Percentiles rank a stretch among this genome's conserved stretches.
These are phyloP conservation scores for Ustilaginoidea virens DNA, from an alignment of 2,329 filamentous ascomycete species.

Conservation along the genomic window DNA sequence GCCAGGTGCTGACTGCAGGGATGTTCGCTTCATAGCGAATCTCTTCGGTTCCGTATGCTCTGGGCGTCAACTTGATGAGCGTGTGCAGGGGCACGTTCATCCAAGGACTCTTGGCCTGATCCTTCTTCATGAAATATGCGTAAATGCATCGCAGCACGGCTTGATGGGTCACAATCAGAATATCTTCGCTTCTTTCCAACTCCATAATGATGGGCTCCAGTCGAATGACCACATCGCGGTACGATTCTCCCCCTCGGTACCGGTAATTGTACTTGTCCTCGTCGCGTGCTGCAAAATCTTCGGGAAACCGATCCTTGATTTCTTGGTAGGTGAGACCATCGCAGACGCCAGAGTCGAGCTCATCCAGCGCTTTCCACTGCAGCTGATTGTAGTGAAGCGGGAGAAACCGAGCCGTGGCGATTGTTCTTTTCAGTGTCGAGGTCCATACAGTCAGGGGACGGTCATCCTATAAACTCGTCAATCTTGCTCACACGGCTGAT, in stretches of 20 bases:
- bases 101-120: constrained; percentile 87
- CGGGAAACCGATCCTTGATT: constrained; percentile 79
- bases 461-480: constrained; percentile 29
- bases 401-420: constrained; percentile 76
- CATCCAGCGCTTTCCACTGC: constrained; percentile 96
- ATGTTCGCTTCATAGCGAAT: constrained; percentile 81
- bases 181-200: constrained; percentile 87
- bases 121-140: constrained; percentile 96
- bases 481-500: too few species aligned
- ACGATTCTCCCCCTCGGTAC: constrained; percentile 88
- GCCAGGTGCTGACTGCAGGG: constrained; percentile 89
- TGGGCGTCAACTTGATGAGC: constrained; percentile 87
- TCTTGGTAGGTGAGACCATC: constrained; percentile 93
- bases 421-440: constrained; percentile 61
- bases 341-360: constrained; percentile 91
- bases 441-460: constrained; percentile 48
- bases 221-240: constrained; percentile 93
- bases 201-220: constrained; percentile 99
- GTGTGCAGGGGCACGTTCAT: constrained; percentile 97
- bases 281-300: constrained; percentile 89
- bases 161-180: constrained; percentile 95
- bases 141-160: constrained; percentile 95
- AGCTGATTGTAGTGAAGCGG: constrained; percentile 76
- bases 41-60: constrained; percentile 87
- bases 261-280: constrained; percentile 99